phyloP scores from a whole-genome alignment of 2,329 filamentous ascomycete species.

The Sclerotiophoma versabilis region DNA sequence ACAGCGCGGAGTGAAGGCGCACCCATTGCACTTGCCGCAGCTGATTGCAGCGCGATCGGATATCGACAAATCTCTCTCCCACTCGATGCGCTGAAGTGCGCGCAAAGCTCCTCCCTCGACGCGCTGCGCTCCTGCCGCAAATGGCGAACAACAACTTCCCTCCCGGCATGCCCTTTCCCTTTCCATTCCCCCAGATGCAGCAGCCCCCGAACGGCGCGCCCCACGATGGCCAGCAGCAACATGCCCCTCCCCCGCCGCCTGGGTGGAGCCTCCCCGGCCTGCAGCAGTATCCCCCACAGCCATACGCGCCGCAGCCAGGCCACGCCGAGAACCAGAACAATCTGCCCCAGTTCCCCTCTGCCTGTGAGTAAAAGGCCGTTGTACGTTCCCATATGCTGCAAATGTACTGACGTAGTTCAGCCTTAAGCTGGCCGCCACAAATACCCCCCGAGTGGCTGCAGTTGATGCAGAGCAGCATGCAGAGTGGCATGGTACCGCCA shows the following conservation, averaged over 20 bases:
- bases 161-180: constrained; percentile 30
- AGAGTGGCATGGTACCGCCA: constrained; percentile 29
- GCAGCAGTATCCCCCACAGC: constrained; percentile 13
- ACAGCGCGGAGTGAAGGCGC: constrained; percentile 2
- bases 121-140: constrained; percentile 15
- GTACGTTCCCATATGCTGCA: background rate
- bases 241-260: constrained; percentile 13
- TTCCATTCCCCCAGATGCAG: constrained; percentile 22
- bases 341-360: constrained; percentile 7
- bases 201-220: constrained; percentile 2
- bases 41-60: background rate
- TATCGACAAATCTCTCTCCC: background rate
- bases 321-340: constrained; percentile 14
- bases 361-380: background rate
- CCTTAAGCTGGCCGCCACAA: constrained; percentile 27
- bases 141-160: constrained; percentile 44
- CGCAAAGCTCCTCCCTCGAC: constrained; percentile 19
- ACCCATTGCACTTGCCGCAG: background rate
- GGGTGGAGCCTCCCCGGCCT: constrained; percentile 14
- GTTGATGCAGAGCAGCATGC: constrained; percentile 27
- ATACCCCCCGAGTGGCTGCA: constrained; percentile 47
- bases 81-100: constrained; percentile 25
- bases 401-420: background rate
- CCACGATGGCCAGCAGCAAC: constrained; percentile 11
- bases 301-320: constrained; percentile 10